Evolutionary conservation across 2,329 filamentous ascomycete species (phyloP), one percentile per base, ranked within the genome.

Genomic region (Ampelomyces quisqualis): DNA sequence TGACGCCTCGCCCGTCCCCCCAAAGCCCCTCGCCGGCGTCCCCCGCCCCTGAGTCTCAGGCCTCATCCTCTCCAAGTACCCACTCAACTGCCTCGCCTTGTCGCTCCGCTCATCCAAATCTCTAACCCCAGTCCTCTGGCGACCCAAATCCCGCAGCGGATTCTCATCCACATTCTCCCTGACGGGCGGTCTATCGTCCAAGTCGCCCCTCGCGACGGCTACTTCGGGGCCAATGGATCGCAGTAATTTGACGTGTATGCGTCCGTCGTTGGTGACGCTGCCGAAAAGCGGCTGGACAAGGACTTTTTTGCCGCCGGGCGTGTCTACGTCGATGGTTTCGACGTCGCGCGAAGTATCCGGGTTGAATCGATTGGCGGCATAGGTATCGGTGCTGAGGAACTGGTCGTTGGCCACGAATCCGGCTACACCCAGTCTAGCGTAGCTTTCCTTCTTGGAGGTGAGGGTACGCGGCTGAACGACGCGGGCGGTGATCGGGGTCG

Each of bases 401-500:
- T 60, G 49, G 46, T 73, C 69, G 21, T 63, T 53, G 3, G 70
- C 53, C 4, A 74, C 69, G 47, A 76, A 68, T 33, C 73, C 73
- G 8, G 57, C 73, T 4, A 75, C 68, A 34, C 73, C 73, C 14
- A 75, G 53, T 18, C 60, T 60, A 3, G 71, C 70, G 14, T 60
- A 51, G 27, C 40, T 31, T 23, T 62, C 57, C 4, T 38, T 60
- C 23, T 17, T 18, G 6, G 11, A 38, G 10, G 36, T 18, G 1
- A 54, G 54, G 2, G 32, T 35, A 6, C 51, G 47, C 7, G 64
- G 73, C 34, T 73, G 68, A 39, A 86, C 60, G 14, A 84, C 73
- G 47, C 82, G 79, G 4, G 80, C 78, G 45, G 77, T 64, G 3
- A 84, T 71, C 0, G 81, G 81, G 4, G 73, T 57, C 17, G 70